Base-by-base conservation (phyloP, 345 rosid species). In the Linum lewisii region DNA sequence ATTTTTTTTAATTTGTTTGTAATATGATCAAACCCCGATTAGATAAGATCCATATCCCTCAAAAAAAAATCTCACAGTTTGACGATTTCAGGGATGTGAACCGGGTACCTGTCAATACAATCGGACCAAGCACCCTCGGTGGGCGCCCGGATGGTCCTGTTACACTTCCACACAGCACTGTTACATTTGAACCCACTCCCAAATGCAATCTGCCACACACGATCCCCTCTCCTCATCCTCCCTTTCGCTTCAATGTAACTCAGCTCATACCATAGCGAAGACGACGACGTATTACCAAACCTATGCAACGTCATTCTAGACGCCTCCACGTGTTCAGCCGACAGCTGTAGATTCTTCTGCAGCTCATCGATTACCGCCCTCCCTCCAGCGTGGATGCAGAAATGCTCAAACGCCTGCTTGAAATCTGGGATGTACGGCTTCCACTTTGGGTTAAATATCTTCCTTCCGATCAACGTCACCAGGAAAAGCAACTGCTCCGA, bases 161-260 rank as follows among this genome's bases (percentile, higher is more conserved):
- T 62, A 23, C 82, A 81, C 60, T 66, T 79, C 89, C 79, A 78
- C 9, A 79, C 89, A 0, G 83, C 86, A 51, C 84, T 83, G 54
- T 71, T 81, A 63, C 88, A 82, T 75, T 85, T 85, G 34, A 82
- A 76, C 25, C 78, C 83, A 47, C 87, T 80, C 21, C 87, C 91
- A 19, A 84, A 72, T 14, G 84, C 86, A 24, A 81, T 86, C 77
- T 83, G 87, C 85, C 84, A 78, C 34, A 83, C 76, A 42, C 74
- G 70, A 42, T 86, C 74, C 1, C 82, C 80, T 56, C 42, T 69
- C 62, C 63, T 83, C 69, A 78, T 69, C 52, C 78, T 78, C 61
- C 74, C 66, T 64, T 72, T 75, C 16, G 84, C 71, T 65, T 81
- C 82, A 14, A 74, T 67, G 67, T 81, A 81, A 56, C 71, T 69